Conservation (phyloP, 2,329 filamentous ascomycete species). For the Xylaria sp. region DNA sequence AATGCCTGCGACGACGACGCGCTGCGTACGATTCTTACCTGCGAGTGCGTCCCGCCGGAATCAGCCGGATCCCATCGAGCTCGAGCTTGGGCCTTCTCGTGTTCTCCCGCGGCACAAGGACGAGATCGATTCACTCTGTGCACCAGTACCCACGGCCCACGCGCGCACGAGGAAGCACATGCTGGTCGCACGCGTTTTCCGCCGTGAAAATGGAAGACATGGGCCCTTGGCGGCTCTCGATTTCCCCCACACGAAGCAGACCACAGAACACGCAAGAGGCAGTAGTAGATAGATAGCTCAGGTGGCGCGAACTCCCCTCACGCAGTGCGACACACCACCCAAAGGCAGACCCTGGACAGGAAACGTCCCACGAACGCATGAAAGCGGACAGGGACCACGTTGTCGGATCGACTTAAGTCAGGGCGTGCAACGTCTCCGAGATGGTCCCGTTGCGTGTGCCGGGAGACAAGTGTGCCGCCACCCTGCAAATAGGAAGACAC, state of each 20-base stretch:
- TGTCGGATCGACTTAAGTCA: conserved; percentile 24
- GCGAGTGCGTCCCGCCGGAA: neutral
- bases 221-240: neutral
- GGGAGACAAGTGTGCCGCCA: neutral
- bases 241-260: neutral
- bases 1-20: neutral
- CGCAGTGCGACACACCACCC: conserved; percentile 23
- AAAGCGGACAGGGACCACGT: conserved; percentile 27
- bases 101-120: conserved; percentile 14
- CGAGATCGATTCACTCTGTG: conserved; percentile 14
- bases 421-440: conserved; percentile 25
- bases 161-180: conserved; percentile 1
- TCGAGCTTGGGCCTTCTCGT: neutral
- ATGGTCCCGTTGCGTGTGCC: conserved; percentile 10
- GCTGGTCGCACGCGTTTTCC: conserved; percentile 15
- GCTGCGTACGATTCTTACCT: conserved; percentile 11
- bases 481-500: conserved; percentile 3
- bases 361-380: conserved; percentile 25
- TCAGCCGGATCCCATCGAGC: neutral
- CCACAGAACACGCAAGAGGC: neutral
- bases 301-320: conserved; percentile 28
- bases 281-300: neutral
- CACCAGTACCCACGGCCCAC: neutral
- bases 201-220: neutral
- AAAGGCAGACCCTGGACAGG: conserved; percentile 11